phyloP scores from a whole-genome alignment of 192 early-diverging fungal species.

The Podila minutissima region DNA sequence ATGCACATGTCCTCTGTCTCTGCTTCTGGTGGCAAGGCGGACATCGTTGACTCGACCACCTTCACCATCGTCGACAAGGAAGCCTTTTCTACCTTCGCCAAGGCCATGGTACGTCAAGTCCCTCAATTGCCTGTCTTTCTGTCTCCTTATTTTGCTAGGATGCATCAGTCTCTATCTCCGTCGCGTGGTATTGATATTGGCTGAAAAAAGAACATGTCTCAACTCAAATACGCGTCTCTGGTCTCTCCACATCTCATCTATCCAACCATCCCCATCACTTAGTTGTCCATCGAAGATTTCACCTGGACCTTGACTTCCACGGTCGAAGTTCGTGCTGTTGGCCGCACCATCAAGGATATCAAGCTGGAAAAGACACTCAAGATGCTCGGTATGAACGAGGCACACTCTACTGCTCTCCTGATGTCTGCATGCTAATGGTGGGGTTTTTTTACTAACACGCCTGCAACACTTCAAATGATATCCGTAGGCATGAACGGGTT shows the following conservation, averaged over 20 bases:
- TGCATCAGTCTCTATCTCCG: not conserved
- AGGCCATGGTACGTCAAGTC: conserved; percentile 49
- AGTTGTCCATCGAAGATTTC: conserved; percentile 39
- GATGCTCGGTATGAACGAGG: conserved; percentile 19
- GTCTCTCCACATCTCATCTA: not conserved
- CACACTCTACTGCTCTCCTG: too few species aligned
- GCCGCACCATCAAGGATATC: conserved; percentile 35
- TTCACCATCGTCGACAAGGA: conserved; percentile 53
- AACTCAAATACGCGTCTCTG: not conserved
- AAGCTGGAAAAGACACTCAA: conserved; percentile 32
- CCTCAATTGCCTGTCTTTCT: not conserved
- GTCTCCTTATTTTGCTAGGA: not conserved
- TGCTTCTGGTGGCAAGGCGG: conserved; percentile 52
- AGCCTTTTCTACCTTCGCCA: conserved; percentile 58
- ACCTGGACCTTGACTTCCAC: conserved; percentile 33
- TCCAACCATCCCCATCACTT: not conserved
- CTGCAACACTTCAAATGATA: conserved; percentile 2
- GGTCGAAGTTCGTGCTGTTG: conserved; percentile 28
- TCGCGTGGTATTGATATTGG: not conserved
- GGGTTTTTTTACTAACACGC: not conserved
- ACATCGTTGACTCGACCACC: conserved; percentile 47
- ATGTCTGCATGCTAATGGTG: too few species aligned
- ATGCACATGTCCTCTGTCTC: conserved; percentile 56
- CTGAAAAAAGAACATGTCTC: not conserved
- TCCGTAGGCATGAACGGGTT: conserved; percentile 63